Percentiles rank a stretch among this genome's conserved stretches.
Evolutionary conservation across 495 filamentous ascomycete genomes (phyloP).

Genomic region (Aspergillus homomorphus): DNA sequence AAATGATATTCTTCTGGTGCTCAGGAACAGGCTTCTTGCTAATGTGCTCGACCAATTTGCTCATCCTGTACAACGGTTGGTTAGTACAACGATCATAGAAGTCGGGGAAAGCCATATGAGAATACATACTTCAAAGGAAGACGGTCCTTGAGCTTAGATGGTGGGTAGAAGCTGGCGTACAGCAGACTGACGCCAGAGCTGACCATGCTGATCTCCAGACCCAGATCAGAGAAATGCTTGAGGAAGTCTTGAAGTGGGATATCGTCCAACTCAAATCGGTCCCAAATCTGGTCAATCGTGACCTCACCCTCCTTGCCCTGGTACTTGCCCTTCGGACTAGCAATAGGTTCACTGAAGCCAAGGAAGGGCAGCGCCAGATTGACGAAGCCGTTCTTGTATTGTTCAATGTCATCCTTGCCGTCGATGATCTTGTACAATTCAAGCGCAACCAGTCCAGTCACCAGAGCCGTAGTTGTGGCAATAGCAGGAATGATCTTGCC

Average conservation of each 20-base stretch:
- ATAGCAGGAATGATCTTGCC: conserved; percentile 99
- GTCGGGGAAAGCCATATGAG: background rate
- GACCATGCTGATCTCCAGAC: conserved; percentile 84
- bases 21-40: conserved; percentile 87
- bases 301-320: conserved; percentile 69
- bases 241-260: conserved; percentile 82
- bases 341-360: conserved; percentile 94
- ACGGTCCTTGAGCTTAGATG: conserved; percentile 81
- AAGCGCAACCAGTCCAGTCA: conserved; percentile 87
- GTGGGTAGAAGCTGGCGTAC: conserved; percentile 95
- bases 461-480: conserved; percentile 92
- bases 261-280: conserved; percentile 89
- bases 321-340: conserved; percentile 89
- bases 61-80: conserved; percentile 54
- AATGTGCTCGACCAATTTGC: conserved; percentile 80
- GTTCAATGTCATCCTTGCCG: conserved; percentile 89
- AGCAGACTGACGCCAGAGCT: conserved; percentile 93
- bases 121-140: conserved; percentile 60
- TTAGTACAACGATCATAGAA: conserved; percentile 10
- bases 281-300: conserved; percentile 93
- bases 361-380: conserved; percentile 97
- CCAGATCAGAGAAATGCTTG: conserved; percentile 72
- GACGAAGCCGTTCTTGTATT: conserved; percentile 99
- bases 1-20: conserved; percentile 93
- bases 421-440: conserved; percentile 97